Conservation (phyloP, 495 filamentous ascomycete species). For the Haplographium delicatum region DNA sequence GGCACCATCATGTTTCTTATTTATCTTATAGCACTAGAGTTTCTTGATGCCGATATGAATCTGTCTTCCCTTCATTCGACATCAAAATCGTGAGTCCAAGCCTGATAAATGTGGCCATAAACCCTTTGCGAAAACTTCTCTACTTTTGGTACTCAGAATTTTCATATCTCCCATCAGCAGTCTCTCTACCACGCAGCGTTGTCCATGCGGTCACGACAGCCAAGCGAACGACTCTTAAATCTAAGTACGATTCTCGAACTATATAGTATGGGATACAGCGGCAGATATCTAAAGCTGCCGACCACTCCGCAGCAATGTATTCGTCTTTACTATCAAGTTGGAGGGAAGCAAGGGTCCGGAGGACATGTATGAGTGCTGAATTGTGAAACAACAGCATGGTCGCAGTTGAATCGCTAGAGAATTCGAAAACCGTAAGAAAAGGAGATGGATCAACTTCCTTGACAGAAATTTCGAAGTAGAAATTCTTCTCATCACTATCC, state of each 20-base stretch:
- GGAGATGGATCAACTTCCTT: no score
- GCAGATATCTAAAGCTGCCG: conserved; percentile 1
- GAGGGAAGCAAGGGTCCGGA: not conserved
- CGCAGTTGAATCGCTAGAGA: no score
- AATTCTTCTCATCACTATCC: not conserved
- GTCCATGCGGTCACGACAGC: not conserved
- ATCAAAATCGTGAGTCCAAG: no score
- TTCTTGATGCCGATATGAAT: no score
- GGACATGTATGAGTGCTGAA: conserved; percentile 3
- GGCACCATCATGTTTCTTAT: no score
- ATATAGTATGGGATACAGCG: conserved; percentile 3
- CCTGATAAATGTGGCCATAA: not conserved
- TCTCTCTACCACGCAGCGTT: not conserved
- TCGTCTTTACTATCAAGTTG: not conserved
- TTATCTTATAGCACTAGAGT: no score
- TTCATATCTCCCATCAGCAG: not conserved
- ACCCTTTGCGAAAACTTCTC: not conserved
- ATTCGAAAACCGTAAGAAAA: no score
- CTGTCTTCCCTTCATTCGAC: no score
- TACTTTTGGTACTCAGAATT: not conserved
- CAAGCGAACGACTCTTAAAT: not conserved
- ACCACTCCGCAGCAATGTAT: not conserved
- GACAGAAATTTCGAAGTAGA: not conserved
- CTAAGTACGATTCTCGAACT: not conserved
- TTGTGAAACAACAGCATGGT: conserved; percentile 7